Percentiles rank a stretch among this genome's conserved stretches.
Evolutionary conservation across 805 yeast genomes (phyloP).

Genomic region (Novakomyces olei): DNA sequence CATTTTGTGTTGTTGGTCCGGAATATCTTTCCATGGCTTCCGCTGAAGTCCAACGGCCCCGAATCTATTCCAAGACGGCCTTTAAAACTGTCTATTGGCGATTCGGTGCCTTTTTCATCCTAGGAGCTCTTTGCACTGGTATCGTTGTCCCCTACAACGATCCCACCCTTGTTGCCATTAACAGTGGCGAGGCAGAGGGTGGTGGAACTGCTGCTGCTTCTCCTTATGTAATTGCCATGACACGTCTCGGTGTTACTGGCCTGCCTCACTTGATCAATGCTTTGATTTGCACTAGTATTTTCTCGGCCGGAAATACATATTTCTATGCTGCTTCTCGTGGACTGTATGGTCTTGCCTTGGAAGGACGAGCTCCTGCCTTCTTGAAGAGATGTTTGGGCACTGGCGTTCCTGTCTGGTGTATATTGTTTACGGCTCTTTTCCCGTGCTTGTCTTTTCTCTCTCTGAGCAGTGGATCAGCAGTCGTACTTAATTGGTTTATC

Average conservation of each 20-base stretch:
- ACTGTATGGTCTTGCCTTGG: conserved; percentile 16
- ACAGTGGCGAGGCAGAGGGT: no score
- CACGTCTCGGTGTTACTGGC: conserved; percentile 41
- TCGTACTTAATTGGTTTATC: conserved; percentile 54
- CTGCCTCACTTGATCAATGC: conserved; percentile 49
- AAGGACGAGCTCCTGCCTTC: conserved; percentile 35
- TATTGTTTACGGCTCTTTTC: conserved; percentile 22
- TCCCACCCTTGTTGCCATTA: no score
- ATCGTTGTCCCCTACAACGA: conserved; percentile 49
- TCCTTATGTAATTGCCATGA: conserved; percentile 62
- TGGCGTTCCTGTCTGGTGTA: conserved; percentile 62
- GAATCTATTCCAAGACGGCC: conserved; percentile 44
- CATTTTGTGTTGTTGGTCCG: conserved; percentile 26
- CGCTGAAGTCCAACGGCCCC: conserved; percentile 52
- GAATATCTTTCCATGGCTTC: conserved; percentile 58
- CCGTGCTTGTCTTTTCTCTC: conserved; percentile 16
- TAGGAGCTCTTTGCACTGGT: conserved; percentile 33
- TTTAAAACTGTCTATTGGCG: conserved; percentile 71
- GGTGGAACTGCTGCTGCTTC: conserved; percentile 58
- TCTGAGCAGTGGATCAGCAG: conserved; percentile 2
- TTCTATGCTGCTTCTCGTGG: conserved; percentile 53
- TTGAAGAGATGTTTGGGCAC: conserved; percentile 49
- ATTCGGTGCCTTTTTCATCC: conserved; percentile 46
- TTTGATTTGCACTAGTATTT: conserved; percentile 42
- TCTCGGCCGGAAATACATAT: conserved; percentile 54